These are phyloP conservation scores for Komagataella pseudopastoris DNA, from an alignment of 805 yeast genomes.

Conservation along the genomic window DNA sequence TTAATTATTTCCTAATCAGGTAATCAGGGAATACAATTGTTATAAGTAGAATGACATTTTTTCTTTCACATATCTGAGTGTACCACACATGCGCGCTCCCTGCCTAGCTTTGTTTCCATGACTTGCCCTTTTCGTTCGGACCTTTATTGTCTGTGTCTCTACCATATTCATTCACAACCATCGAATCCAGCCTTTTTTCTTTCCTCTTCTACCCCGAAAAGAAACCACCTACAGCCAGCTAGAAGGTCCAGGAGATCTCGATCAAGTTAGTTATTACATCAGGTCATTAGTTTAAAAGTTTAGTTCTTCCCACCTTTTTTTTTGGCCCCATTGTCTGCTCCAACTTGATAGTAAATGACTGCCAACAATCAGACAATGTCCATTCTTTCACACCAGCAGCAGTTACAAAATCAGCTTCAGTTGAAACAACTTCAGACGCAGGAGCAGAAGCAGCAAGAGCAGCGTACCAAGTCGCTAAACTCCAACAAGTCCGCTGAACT, in stretches of 20 bases:
- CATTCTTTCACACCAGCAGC: conserved; percentile 26
- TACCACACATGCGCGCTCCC: not conserved
- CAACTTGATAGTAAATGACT: not conserved
- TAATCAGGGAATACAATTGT: not conserved
- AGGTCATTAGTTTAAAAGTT: not conserved
- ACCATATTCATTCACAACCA: not conserved
- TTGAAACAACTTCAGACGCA: conserved; percentile 29
- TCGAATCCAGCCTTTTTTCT: not conserved
- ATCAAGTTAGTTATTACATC: not conserved
- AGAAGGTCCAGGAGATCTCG: not conserved
- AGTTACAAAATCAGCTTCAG: conserved; percentile 31
- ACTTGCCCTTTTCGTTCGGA: too few relatives aligned
- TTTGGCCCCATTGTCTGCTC: not conserved
- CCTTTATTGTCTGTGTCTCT: not conserved
- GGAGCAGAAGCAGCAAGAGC: conserved; percentile 23
- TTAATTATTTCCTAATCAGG: not conserved
- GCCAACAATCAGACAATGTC: conserved; percentile 5
- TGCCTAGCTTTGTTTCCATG: not conserved
- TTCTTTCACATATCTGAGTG: not conserved
- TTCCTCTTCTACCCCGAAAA: not conserved
- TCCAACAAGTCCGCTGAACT: conserved; percentile 18
- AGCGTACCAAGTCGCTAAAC: conserved; percentile 24
- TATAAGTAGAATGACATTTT: not conserved
- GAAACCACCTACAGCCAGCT: not conserved
- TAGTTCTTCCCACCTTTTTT: not conserved